Evolutionary conservation across 202 grass and related monocot species (phyloP).

Genomic region (Setaria italica): DNA sequence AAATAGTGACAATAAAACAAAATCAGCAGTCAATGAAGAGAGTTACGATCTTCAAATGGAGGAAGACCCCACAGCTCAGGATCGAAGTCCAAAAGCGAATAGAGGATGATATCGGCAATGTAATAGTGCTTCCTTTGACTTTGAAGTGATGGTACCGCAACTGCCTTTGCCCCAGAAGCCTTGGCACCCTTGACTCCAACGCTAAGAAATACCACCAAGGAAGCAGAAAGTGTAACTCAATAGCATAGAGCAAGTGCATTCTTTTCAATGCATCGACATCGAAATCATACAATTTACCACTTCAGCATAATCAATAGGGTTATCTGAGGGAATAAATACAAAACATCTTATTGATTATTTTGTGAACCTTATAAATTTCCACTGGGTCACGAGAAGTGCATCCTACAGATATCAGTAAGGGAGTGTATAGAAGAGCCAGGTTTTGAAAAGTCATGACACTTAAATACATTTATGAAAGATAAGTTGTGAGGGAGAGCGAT

Average conservation of each 20-base stretch:
- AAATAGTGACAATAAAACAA: slow-evolving; percentile 6
- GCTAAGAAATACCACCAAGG: slow-evolving; percentile 44
- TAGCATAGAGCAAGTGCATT: neutral
- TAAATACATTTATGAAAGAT: neutral
- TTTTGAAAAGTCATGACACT: neutral
- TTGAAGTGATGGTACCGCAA: slow-evolving; percentile 91
- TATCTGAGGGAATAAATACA: neutral
- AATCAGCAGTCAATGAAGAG: slow-evolving; percentile 25
- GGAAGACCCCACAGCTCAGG: slow-evolving; percentile 86
- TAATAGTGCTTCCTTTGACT: slow-evolving; percentile 65
- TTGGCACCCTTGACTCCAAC: slow-evolving; percentile 84
- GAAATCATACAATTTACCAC: neutral
- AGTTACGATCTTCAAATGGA: slow-evolving; percentile 81
- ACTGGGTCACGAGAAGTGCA: neutral
- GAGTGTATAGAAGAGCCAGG: neutral
- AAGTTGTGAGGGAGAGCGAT: neutral
- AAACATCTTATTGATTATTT: slow-evolving; percentile 6
- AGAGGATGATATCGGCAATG: slow-evolving; percentile 71
- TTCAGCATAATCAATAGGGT: neutral
- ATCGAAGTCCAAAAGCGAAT: slow-evolving; percentile 86
- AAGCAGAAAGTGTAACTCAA: slow-evolving; percentile 36
- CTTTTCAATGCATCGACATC: neutral
- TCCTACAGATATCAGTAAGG: neutral
- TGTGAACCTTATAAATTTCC: neutral
- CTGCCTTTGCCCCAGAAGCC: slow-evolving; percentile 79